Evolutionary conservation across 2,329 filamentous ascomycete species (phyloP).

Genomic region (Arthroderma uncinatum): DNA sequence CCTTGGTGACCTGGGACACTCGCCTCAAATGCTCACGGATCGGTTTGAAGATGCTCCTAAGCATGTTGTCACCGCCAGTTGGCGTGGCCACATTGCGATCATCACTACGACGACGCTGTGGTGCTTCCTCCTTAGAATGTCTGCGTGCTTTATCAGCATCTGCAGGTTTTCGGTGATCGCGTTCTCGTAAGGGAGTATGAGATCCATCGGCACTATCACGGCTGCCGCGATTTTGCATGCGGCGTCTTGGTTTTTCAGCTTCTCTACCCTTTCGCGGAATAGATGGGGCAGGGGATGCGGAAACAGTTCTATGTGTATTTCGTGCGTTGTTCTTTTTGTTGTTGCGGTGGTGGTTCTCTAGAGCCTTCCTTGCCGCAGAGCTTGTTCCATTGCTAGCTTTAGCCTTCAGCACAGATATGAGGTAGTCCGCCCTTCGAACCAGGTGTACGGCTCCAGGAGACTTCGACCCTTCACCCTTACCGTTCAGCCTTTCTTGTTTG

Average conservation of each 20-base stretch:
- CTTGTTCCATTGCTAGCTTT: conserved; percentile 57
- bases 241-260: conserved; percentile 31
- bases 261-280: conserved; percentile 34
- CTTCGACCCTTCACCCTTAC: conserved; percentile 47
- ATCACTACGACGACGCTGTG: conserved; percentile 19
- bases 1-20: conserved; percentile 37
- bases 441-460: conserved; percentile 96
- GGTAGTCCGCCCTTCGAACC: conserved; percentile 85
- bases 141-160: background rate
- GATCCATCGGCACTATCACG: conserved; percentile 35
- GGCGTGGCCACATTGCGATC: conserved; percentile 15
- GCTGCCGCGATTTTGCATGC: conserved; percentile 31
- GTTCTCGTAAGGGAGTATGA: conserved; percentile 33
- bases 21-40: conserved; percentile 34
- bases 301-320: conserved; percentile 27
- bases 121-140: conserved; percentile 15
- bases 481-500: conserved; percentile 73
- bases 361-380: conserved; percentile 60
- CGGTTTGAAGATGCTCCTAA: conserved; percentile 37
- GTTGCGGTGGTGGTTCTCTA: conserved; percentile 90
- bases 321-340: conserved; percentile 57
- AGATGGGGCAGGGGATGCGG: conserved; percentile 37
- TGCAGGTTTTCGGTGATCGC: conserved; percentile 17
- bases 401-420: conserved; percentile 87
- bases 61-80: conserved; percentile 32